A percentile compares a stretch with the other conserved stretches of the same genome.
Evolutionary conservation across 2,329 filamentous ascomycete species (phyloP).

Genomic region (Curvularia sp.): DNA sequence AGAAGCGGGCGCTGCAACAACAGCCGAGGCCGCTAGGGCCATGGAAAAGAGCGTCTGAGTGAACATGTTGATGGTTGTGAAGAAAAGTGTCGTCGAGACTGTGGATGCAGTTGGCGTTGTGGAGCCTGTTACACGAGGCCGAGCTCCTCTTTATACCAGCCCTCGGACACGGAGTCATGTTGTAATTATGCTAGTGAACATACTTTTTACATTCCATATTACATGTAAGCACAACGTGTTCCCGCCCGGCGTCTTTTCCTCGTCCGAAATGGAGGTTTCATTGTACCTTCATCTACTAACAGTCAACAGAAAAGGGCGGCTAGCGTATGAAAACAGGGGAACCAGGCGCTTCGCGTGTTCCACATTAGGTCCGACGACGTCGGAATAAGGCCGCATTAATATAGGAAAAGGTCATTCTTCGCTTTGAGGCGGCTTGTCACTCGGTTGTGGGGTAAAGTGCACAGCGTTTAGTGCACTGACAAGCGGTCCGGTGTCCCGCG

Average conservation of each 20-base stretch:
- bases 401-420: slow-evolving; percentile 15
- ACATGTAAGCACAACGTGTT: slow-evolving; percentile 4
- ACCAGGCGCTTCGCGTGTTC: slow-evolving; percentile 14
- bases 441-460: slow-evolving; percentile 25
- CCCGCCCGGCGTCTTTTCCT: slow-evolving; percentile 23
- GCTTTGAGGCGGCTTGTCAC: slow-evolving; percentile 16
- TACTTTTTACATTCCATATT: not conserved
- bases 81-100: slow-evolving; percentile 11
- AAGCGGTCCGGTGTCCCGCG: slow-evolving; percentile 24
- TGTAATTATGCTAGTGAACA: slow-evolving; percentile 2
- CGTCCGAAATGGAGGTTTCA: slow-evolving; percentile 24
- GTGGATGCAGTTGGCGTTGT: slow-evolving; percentile 11
- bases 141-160: slow-evolving; percentile 27
- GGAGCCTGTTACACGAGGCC: not conserved
- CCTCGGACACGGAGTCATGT: not conserved
- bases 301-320: not conserved
- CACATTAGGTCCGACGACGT: slow-evolving; percentile 29
- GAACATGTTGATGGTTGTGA: slow-evolving; percentile 33
- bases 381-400: slow-evolving; percentile 23
- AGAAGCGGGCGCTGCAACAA: slow-evolving; percentile 34
- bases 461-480: slow-evolving; percentile 10
- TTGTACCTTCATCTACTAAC: slow-evolving; percentile 15
- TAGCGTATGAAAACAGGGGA: not conserved
- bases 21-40: slow-evolving; percentile 32
- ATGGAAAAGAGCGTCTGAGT: slow-evolving; percentile 28